Conservation (phyloP, 1,284 basidiomycete species). For the Schizophyllum commune region DNA sequence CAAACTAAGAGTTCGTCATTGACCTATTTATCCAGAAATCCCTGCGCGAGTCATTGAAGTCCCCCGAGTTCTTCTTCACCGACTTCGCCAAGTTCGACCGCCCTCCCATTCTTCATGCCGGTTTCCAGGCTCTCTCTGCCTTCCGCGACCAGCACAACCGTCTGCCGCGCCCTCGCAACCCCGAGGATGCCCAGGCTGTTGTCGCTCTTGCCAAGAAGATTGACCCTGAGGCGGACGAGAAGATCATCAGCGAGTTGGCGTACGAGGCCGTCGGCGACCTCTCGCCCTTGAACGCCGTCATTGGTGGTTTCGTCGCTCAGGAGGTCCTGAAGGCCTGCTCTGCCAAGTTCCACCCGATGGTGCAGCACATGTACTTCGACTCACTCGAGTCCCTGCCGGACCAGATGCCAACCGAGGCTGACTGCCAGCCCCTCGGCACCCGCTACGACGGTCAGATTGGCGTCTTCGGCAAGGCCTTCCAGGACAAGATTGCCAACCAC, state of each 20-base stretch:
- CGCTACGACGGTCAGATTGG: conserved; percentile 96
- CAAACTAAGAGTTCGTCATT: background rate
- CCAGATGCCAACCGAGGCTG: conserved; percentile 71
- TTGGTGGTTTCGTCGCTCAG: conserved; percentile 97
- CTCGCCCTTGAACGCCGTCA: conserved; percentile 87
- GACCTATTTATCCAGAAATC: conserved; percentile 63
- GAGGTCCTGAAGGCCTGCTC: conserved; percentile 97
- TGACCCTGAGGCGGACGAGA: conserved; percentile 72
- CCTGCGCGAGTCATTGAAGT: conserved; percentile 76
- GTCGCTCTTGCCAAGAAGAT: conserved; percentile 76
- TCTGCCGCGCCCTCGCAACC: conserved; percentile 81
- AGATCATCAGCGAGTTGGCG: conserved; percentile 77
- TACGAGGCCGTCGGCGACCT: conserved; percentile 94
- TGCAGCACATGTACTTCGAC: conserved; percentile 96
- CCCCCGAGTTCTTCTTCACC: conserved; percentile 89
- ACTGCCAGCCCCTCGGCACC: conserved; percentile 76
- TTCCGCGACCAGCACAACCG: conserved; percentile 67
- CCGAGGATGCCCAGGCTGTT: conserved; percentile 71
- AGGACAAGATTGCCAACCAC: conserved; percentile 86
- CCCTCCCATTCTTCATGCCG: conserved; percentile 84
- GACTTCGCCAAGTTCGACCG: conserved; percentile 99
- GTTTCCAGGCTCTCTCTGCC: conserved; percentile 89
- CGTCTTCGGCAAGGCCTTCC: conserved; percentile 92
- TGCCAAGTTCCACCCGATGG: conserved; percentile 97
- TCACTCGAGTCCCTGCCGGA: conserved; percentile 90